These are phyloP conservation scores for Nicotiana otophora DNA, from an alignment of 257 asterid species.

Conservation along the genomic window DNA sequence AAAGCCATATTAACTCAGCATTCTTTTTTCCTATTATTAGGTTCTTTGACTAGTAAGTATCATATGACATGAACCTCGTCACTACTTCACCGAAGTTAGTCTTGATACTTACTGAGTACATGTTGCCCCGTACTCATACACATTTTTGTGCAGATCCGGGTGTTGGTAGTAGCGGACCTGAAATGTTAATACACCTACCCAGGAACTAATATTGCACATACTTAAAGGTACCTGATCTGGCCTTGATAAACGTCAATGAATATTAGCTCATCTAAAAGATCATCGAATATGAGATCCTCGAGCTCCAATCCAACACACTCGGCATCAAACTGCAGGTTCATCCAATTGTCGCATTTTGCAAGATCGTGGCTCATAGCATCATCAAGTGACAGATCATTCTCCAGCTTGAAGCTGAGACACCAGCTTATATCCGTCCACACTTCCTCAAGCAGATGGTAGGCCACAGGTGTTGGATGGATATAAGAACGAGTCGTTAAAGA, in stretches of 20 bases:
- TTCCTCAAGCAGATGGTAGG: conserved; percentile 52
- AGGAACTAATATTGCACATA: background rate
- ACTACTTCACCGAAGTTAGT: too few relatives aligned
- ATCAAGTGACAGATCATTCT: conserved; percentile 41
- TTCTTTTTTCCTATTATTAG: background rate
- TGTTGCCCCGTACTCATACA: too few relatives aligned
- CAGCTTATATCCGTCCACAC: conserved; percentile 63
- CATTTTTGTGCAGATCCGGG: too few relatives aligned
- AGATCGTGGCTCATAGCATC: conserved; percentile 56
- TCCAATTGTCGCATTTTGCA: conserved; percentile 49
- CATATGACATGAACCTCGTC: too few relatives aligned
- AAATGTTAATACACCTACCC: background rate
- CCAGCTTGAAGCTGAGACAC: conserved; percentile 36
- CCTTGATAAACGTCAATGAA: conserved; percentile 8
- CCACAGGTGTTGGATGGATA: conserved; percentile 53
- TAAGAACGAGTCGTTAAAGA: conserved; percentile 39
- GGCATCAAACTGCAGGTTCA: conserved; percentile 70
- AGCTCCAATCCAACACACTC: conserved; percentile 70
- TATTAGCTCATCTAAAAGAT: conserved; percentile 54
- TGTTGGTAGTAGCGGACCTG: too few relatives aligned
- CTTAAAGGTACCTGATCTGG: background rate
- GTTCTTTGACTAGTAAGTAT: too few relatives aligned
- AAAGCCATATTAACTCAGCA: background rate
- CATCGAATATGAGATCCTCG: conserved; percentile 64
- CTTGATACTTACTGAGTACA: too few relatives aligned